Evolutionary conservation across 169 alveolate genomes (phyloP).

Genomic region (Eimeria zaria): DNA sequence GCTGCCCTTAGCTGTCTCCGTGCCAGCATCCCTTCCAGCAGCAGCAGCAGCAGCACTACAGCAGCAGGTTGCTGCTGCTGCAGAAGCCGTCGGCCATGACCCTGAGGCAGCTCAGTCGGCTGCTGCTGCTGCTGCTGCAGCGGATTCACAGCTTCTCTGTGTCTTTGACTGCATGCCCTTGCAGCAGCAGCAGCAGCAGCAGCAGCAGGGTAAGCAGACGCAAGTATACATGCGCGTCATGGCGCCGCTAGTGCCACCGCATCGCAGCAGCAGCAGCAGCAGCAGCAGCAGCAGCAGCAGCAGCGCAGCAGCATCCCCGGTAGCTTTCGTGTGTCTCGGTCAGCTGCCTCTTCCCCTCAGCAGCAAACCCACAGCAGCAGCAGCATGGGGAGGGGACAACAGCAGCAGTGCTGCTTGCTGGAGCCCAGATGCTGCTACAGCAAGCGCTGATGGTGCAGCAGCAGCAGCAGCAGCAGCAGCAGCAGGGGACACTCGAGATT

Average conservation of each 20-base stretch:
- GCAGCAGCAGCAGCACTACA: slow-evolving; percentile 56
- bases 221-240: slow-evolving; percentile 19
- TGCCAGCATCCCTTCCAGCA: slow-evolving; percentile 18
- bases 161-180: neutral
- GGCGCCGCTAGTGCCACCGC: slow-evolving; percentile 43
- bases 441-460: slow-evolving; percentile 20
- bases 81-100: slow-evolving; percentile 6
- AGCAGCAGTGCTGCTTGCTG: slow-evolving; percentile 38
- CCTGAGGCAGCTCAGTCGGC: slow-evolving; percentile 12
- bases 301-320: slow-evolving; percentile 1
- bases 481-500: neutral
- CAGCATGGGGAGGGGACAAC: slow-evolving; percentile 27
- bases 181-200: slow-evolving; percentile 48
- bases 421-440: neutral
- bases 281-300: slow-evolving; percentile 43
- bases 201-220: slow-evolving; percentile 13
- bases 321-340: slow-evolving; percentile 27
- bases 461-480: slow-evolving; percentile 10
- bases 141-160: slow-evolving; percentile 28
- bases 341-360: slow-evolving; percentile 18
- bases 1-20: slow-evolving; percentile 28
- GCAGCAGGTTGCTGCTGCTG: slow-evolving; percentile 48
- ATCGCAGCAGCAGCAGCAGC: slow-evolving; percentile 27
- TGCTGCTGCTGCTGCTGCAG: slow-evolving; percentile 49
- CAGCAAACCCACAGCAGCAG: slow-evolving; percentile 57